phyloP scores from a whole-genome alignment of 768 basidiomycete species.

The Boletellus ananas region DNA sequence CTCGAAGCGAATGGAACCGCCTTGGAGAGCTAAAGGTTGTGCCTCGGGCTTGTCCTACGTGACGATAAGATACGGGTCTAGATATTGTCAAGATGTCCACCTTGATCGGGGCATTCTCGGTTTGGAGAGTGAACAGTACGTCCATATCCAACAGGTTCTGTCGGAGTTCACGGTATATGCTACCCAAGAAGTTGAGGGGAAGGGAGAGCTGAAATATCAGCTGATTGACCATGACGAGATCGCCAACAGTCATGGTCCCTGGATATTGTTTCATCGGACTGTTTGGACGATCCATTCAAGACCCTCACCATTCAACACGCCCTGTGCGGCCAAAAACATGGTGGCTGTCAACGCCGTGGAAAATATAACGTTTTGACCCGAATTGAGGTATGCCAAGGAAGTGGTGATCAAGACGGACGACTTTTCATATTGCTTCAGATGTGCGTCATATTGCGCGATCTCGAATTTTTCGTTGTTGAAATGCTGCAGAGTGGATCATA shows the following conservation, averaged over 20 bases:
- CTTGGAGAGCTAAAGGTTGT: slow-evolving; percentile 61
- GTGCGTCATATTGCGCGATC: slow-evolving; percentile 86
- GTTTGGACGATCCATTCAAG: not conserved
- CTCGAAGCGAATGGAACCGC: slow-evolving; percentile 89
- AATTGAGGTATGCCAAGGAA: slow-evolving; percentile 88
- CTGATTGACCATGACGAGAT: slow-evolving; percentile 99
- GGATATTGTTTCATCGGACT: slow-evolving; percentile 3
- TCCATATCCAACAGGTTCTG: slow-evolving; percentile 99
- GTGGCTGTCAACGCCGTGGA: slow-evolving; percentile 88
- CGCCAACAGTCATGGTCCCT: slow-evolving; percentile 98
- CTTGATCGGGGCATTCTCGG: slow-evolving; percentile 68
- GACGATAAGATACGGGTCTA: not conserved
- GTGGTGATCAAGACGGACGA: slow-evolving; percentile 94
- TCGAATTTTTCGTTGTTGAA: slow-evolving; percentile 98
- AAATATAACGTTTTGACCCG: slow-evolving; percentile 96
- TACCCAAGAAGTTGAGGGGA: slow-evolving; percentile 95
- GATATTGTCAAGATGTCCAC: slow-evolving; percentile 31
- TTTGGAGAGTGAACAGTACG: slow-evolving; percentile 83
- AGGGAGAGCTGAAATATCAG: slow-evolving; percentile 95
- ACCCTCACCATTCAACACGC: slow-evolving; percentile 75
- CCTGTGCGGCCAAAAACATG: slow-evolving; percentile 96
- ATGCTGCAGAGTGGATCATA: slow-evolving; percentile 48
- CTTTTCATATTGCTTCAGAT: slow-evolving; percentile 83
- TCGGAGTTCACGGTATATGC: slow-evolving; percentile 94
- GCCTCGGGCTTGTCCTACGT: slow-evolving; percentile 66